phyloP scores from a whole-genome alignment of 805 yeast species.

The Yarrowia bubula region DNA sequence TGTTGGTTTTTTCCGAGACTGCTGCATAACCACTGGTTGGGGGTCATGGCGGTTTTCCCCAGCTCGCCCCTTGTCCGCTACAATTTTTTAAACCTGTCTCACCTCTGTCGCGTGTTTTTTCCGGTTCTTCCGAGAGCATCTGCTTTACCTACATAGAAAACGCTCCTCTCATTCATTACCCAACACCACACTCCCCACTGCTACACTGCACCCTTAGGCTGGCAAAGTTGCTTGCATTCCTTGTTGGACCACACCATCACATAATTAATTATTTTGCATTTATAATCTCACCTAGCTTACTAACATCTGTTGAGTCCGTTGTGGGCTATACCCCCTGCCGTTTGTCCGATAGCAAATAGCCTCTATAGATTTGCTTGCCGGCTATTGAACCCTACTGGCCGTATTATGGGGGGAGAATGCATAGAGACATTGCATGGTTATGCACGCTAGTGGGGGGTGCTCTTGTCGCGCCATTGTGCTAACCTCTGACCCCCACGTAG shows the following conservation, averaged over 20 bases:
- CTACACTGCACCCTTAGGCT: conserved; percentile 1
- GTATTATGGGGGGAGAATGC: not conserved
- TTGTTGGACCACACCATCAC: not conserved
- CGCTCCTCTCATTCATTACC: not conserved
- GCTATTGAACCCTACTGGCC: conserved; percentile 17
- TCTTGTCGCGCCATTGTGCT: conserved; percentile 4
- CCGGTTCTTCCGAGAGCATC: no score
- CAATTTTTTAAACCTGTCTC: not conserved
- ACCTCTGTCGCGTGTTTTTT: not conserved
- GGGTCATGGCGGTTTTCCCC: not conserved
- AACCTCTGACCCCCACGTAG: not conserved
- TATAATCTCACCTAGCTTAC: not conserved
- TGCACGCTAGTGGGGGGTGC: conserved; percentile 17
- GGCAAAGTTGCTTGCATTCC: not conserved
- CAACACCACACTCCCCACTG: not conserved
- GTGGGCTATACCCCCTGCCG: not conserved
- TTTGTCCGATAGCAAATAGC: not conserved
- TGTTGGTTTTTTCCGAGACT: not conserved
- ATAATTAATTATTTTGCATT: conserved; percentile 5
- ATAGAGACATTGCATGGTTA: conserved; percentile 2
- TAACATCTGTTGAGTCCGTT: not conserved
- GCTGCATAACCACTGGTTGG: not conserved
- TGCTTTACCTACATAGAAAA: no score
- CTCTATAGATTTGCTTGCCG: not conserved
- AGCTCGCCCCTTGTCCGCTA: not conserved